These are phyloP conservation scores for Lathyrus oleraceus DNA, from an alignment of 306 rosid genomes.

Conservation along the genomic window DNA sequence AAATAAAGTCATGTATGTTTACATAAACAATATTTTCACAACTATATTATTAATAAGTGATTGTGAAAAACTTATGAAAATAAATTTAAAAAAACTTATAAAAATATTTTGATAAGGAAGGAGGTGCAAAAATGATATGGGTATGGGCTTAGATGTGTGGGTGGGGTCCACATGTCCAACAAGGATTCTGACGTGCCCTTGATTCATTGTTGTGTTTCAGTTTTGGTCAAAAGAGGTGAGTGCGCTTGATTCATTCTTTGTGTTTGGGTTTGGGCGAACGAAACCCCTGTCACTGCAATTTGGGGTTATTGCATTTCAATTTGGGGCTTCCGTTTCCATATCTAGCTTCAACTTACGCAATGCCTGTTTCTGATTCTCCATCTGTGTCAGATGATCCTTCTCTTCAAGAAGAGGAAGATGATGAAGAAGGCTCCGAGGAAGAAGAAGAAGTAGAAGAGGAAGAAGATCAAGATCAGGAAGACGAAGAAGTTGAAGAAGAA, in stretches of 20 bases:
- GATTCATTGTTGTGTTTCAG: too few relatives aligned
- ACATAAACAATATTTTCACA: too few relatives aligned
- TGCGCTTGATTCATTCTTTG: not conserved
- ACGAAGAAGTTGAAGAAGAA: not conserved
- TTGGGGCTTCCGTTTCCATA: not conserved
- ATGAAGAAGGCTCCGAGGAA: not conserved
- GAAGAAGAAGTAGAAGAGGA: constrained; percentile 15
- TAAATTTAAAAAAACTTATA: too few relatives aligned
- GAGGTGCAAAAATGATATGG: too few relatives aligned
- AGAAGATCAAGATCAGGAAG: constrained; percentile 16
- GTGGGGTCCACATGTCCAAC: not conserved
- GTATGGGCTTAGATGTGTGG: not conserved
- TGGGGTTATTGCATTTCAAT: constrained; percentile 12
- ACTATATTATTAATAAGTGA: too few relatives aligned
- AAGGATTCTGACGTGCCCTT: not conserved
- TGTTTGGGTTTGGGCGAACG: not conserved
- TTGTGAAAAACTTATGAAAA: too few relatives aligned
- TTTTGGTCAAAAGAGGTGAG: not conserved
- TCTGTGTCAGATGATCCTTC: constrained; percentile 26
- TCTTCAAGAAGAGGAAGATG: constrained; percentile 22
- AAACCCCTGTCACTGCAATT: not conserved
- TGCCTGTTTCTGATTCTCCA: constrained; percentile 29
- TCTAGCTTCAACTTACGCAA: too few relatives aligned
- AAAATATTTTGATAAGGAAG: too few relatives aligned
- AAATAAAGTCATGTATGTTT: too few relatives aligned